A percentile compares a stretch with the other conserved stretches of the same genome.
phyloP scores from a whole-genome alignment of 1,139 yeast species.

The Pneumocystis jirovecii region DNA sequence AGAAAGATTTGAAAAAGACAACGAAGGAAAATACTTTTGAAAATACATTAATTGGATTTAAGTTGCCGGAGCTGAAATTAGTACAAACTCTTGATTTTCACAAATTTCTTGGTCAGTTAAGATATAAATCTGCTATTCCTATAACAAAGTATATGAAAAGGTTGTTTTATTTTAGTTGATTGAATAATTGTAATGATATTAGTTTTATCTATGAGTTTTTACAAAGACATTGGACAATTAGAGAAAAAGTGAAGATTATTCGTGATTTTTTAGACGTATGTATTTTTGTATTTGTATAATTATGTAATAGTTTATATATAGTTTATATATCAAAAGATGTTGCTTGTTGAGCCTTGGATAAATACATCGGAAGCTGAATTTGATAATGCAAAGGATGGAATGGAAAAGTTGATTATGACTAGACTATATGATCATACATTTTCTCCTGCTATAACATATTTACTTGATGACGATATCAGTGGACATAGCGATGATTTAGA shows the following conservation, averaged over 20 bases:
- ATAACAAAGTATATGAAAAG: constrained; percentile 62
- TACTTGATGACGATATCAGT: constrained; percentile 30
- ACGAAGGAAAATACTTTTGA: not conserved
- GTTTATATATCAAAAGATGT: constrained; percentile 55
- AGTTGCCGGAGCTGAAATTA: constrained; percentile 15
- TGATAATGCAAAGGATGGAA: constrained; percentile 72
- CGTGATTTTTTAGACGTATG: constrained; percentile 43
- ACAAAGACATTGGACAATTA: constrained; percentile 54
- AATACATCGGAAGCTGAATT: constrained; percentile 45
- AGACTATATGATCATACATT: constrained; percentile 64
- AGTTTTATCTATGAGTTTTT: constrained; percentile 51
- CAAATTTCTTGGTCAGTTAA: constrained; percentile 54
- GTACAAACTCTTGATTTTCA: constrained; percentile 61
- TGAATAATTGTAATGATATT: constrained; percentile 17
- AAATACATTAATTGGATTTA: not conserved
- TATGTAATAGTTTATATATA: not conserved
- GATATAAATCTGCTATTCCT: constrained; percentile 71
- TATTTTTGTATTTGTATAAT: constrained; percentile 2
- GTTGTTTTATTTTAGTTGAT: constrained; percentile 25
- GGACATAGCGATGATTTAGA: constrained; percentile 47
- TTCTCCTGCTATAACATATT: constrained; percentile 48
- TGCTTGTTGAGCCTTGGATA: constrained; percentile 58
- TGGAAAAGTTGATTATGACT: constrained; percentile 86
- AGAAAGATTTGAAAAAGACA: not conserved
- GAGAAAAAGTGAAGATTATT: constrained; percentile 65